Conservation (phyloP, 2,329 filamentous ascomycete genomes). For the Penicillium sp. region DNA sequence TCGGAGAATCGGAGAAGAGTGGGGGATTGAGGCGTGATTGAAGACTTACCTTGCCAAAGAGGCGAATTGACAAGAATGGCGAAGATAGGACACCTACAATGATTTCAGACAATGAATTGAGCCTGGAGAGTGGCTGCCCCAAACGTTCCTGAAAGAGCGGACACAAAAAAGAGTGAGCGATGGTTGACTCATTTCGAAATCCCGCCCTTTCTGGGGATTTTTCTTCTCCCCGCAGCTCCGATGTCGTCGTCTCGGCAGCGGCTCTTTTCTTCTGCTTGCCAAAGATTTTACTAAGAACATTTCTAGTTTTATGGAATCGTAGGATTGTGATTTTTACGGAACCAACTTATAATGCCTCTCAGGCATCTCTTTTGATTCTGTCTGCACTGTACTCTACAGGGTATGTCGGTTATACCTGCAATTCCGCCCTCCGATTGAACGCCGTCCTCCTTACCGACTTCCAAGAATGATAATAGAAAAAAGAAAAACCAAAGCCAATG, state of each 20-base stretch:
- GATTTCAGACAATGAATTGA: not conserved
- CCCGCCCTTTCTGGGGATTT: constrained; percentile 15
- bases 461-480: constrained; percentile 12
- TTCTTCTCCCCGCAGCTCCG: constrained; percentile 20
- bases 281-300: not conserved
- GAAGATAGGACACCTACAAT: not conserved
- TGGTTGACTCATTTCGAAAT: constrained; percentile 20
- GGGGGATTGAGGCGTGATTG: not conserved
- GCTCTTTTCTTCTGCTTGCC: not conserved
- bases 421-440: constrained; percentile 15
- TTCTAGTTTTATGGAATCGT: not conserved
- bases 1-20: constrained; percentile 6
- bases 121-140: constrained; percentile 2
- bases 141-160: constrained; percentile 9
- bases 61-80: not conserved
- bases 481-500: constrained; percentile 16
- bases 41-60: constrained; percentile 8
- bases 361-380: constrained; percentile 9
- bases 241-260: constrained; percentile 20
- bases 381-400: constrained; percentile 11
- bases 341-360: not conserved
- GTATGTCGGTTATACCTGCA: not conserved
- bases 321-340: not conserved
- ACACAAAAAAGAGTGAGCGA: constrained; percentile 5
- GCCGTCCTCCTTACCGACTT: constrained; percentile 11